These are phyloP conservation scores for Rhizopus microsporus DNA, from an alignment of 371 early-diverging fungal genomes.

Conservation along the genomic window DNA sequence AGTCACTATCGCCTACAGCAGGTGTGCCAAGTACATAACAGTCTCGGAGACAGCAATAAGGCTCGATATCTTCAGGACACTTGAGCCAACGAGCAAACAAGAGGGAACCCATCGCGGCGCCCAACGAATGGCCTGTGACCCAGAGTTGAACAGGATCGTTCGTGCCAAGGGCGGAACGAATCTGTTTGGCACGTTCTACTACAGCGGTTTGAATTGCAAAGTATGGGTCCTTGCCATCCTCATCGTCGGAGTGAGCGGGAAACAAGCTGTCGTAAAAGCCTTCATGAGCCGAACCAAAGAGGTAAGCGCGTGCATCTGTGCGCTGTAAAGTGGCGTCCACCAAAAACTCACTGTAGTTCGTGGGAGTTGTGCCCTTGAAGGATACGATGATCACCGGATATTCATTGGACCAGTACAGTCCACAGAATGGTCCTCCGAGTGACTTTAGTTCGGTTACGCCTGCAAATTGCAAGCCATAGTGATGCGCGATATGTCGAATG, in stretches of 20 bases:
- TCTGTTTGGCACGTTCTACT: constrained; percentile 9
- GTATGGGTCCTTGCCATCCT: constrained; percentile 45
- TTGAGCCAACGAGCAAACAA: constrained; percentile 50
- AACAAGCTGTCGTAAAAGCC: constrained; percentile 47
- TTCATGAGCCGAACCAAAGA: constrained; percentile 45
- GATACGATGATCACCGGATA: constrained; percentile 44
- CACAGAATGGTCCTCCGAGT: constrained; percentile 51
- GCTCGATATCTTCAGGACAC: constrained; percentile 35
- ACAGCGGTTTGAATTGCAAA: constrained; percentile 35
- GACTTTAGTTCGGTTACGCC: constrained; percentile 55
- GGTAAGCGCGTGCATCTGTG: constrained; percentile 34
- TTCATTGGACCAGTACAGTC: constrained; percentile 30
- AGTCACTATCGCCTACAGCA: constrained; percentile 46
- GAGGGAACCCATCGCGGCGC: constrained; percentile 48
- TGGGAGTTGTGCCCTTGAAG: constrained; percentile 51
- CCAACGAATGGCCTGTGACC: constrained; percentile 57
- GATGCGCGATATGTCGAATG: constrained; percentile 26
- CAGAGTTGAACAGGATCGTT: constrained; percentile 45
- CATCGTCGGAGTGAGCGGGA: constrained; percentile 13
- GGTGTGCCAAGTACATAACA: constrained; percentile 49
- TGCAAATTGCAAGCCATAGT: constrained; percentile 46
- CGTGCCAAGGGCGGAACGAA: no score
- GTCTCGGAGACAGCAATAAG: constrained; percentile 34
- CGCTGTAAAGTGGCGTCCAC: constrained; percentile 44
- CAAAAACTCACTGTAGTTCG: constrained; percentile 46